Conservation (phyloP, 495 filamentous ascomycete genomes). For the Xylaria longipes region DNA sequence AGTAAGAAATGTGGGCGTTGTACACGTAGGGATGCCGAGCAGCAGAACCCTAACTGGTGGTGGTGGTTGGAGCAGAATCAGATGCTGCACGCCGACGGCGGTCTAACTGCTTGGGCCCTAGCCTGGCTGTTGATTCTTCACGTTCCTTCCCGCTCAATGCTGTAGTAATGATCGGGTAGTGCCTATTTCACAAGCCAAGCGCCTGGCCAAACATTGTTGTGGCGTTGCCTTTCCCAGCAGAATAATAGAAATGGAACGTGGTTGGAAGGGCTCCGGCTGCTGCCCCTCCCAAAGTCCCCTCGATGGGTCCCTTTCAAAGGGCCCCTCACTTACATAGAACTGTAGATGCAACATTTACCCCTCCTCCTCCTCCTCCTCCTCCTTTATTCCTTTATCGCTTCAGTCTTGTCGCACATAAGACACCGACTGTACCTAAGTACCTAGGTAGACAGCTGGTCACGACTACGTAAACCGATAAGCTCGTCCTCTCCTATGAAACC, state of each 20-base stretch:
- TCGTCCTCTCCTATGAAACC: not conserved
- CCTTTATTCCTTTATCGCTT: conserved; percentile 8
- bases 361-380: too few relatives aligned
- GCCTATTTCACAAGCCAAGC: conserved; percentile 6
- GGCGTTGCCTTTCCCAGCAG: not conserved
- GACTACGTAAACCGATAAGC: not conserved
- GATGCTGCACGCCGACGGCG: not conserved
- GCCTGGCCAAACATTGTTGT: not conserved
- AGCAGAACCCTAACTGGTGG: conserved; percentile 7
- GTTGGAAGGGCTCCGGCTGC: not conserved
- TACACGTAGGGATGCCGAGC: conserved; percentile 7
- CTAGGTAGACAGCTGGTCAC: not conserved
- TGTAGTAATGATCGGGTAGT: not conserved
- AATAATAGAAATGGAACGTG: not conserved
- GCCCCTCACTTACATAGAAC: conserved; percentile 2
- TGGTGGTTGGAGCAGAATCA: not conserved
- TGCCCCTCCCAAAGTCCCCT: conserved; percentile 15
- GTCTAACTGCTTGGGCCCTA: conserved; percentile 3
- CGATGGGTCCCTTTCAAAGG: conserved; percentile 8
- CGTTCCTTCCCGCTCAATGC: not conserved
- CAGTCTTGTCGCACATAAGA: not conserved
- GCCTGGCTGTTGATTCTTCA: not conserved
- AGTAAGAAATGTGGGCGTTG: conserved; percentile 14
- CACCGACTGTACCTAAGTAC: not conserved
- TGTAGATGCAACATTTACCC: conserved; percentile 4